Percentiles rank a stretch among this genome's conserved stretches.
phyloP scores from a whole-genome alignment of 495 filamentous ascomycete species.

The Glarea lozoyensis region DNA sequence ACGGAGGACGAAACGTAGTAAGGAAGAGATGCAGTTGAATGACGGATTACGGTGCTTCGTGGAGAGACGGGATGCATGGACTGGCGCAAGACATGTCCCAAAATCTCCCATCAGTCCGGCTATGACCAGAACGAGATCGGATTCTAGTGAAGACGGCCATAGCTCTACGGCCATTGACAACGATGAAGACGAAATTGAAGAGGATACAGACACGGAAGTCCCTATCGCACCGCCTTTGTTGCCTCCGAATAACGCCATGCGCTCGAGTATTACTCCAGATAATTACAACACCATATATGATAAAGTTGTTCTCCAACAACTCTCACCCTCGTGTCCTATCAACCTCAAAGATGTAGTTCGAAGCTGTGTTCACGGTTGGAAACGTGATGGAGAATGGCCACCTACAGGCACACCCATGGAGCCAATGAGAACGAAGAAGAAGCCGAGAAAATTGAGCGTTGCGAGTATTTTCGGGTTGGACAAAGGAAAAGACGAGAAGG shows the following conservation, averaged over 20 bases:
- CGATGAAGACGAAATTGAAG: slow-evolving; percentile 15
- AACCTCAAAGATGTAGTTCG: slow-evolving; percentile 73
- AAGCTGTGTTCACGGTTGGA: slow-evolving; percentile 88
- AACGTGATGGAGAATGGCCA: slow-evolving; percentile 90
- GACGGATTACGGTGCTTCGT: slow-evolving; percentile 68
- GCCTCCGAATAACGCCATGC: slow-evolving; percentile 58
- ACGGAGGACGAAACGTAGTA: slow-evolving; percentile 47
- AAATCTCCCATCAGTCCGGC: background rate
- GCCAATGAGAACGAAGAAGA: slow-evolving; percentile 23
- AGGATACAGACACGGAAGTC: slow-evolving; percentile 23
- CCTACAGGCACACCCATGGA: slow-evolving; percentile 44
- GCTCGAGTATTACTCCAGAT: slow-evolving; percentile 58
- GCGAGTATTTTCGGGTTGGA: slow-evolving; percentile 17
- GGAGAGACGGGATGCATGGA: slow-evolving; percentile 75
- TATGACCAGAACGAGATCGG: slow-evolving; percentile 4
- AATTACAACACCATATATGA: slow-evolving; percentile 79
- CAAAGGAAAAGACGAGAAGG: slow-evolving; percentile 6
- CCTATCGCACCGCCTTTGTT: slow-evolving; percentile 59
- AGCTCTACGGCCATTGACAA: slow-evolving; percentile 13
- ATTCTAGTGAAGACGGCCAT: slow-evolving; percentile 10
- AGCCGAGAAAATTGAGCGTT: slow-evolving; percentile 25
- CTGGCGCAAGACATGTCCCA: slow-evolving; percentile 45
- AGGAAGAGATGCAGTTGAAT: slow-evolving; percentile 80
- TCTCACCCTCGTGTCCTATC: slow-evolving; percentile 76
- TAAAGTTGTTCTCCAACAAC: slow-evolving; percentile 69